A percentile compares a stretch with the other conserved stretches of the same genome.
phyloP scores from a whole-genome alignment of 2,329 filamentous ascomycete species.

The Hymenoscyphus repandus region DNA sequence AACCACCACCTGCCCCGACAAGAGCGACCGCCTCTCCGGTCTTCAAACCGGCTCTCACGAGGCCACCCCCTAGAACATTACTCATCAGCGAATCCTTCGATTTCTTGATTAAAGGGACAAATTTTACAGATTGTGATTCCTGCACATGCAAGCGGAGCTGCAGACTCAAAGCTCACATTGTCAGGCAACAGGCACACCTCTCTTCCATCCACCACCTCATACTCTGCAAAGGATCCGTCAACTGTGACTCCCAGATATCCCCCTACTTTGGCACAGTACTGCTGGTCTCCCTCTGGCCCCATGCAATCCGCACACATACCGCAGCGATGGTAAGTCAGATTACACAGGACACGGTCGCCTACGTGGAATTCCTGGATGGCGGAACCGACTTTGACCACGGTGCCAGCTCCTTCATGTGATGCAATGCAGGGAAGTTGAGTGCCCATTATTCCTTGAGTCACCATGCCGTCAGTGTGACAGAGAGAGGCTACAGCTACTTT shows the following conservation, averaged over 20 bases:
- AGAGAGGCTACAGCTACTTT: constrained; percentile 54
- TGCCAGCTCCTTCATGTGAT: constrained; percentile 34
- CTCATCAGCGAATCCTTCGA: constrained; percentile 40
- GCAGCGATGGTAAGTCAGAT: constrained; percentile 48
- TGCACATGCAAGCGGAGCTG: constrained; percentile 53
- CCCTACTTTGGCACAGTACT: constrained; percentile 45
- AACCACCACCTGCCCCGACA: constrained; percentile 45
- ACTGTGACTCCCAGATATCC: constrained; percentile 44
- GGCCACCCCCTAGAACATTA: constrained; percentile 34
- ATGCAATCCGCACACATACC: constrained; percentile 47
- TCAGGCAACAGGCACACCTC: constrained; percentile 43
- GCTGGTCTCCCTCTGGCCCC: constrained; percentile 41
- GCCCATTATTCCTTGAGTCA: constrained; percentile 43
- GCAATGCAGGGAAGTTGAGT: constrained; percentile 45
- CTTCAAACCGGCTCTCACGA: constrained; percentile 32
- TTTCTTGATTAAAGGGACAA: neutral
- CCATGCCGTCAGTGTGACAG: constrained; percentile 59
- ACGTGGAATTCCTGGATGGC: constrained; percentile 27
- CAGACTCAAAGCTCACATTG: constrained; percentile 42
- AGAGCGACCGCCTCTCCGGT: constrained; percentile 37
- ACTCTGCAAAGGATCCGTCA: constrained; percentile 54
- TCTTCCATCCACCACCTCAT: constrained; percentile 44
- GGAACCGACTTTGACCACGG: constrained; percentile 30
- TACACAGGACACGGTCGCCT: constrained; percentile 46
- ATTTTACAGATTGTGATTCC: constrained; percentile 36